These are phyloP conservation scores for Leishmania braziliensis DNA, from an alignment of 208 protist genomes.

Conservation along the genomic window DNA sequence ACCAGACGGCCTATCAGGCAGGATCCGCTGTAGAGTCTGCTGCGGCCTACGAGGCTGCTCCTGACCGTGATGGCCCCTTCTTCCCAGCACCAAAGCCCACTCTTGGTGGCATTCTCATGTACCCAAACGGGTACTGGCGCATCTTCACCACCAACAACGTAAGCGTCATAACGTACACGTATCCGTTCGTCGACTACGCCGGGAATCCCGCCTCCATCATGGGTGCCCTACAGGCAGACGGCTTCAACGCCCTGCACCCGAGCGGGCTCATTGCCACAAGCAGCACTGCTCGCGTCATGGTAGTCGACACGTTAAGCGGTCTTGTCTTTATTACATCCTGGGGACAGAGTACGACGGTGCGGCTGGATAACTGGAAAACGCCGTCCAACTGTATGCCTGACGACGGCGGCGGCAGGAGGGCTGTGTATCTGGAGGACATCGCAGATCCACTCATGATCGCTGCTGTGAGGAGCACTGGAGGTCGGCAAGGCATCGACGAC, in stretches of 20 bases:
- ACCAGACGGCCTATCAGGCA: neutral
- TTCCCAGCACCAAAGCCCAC: too few relatives aligned
- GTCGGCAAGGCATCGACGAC: slow-evolving; percentile 19
- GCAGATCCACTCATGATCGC: slow-evolving; percentile 25
- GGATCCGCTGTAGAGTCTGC: neutral
- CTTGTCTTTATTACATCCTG: slow-evolving; percentile 48
- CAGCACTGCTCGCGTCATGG: slow-evolving; percentile 30
- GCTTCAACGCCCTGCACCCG: slow-evolving; percentile 25
- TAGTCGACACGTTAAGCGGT: slow-evolving; percentile 41
- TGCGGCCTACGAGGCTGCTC: neutral
- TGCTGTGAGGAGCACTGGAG: slow-evolving; percentile 29
- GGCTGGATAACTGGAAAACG: slow-evolving; percentile 54
- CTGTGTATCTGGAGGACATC: slow-evolving; percentile 23
- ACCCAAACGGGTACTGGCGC: slow-evolving; percentile 24
- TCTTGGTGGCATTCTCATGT: neutral
- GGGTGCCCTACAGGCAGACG: slow-evolving; percentile 34
- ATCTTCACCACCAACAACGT: slow-evolving; percentile 21
- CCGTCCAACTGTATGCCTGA: slow-evolving; percentile 4
- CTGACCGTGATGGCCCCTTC: neutral
- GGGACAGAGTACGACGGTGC: slow-evolving; percentile 10
- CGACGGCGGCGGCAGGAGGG: neutral
- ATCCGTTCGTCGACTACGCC: slow-evolving; percentile 56
- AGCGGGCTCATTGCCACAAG: neutral
- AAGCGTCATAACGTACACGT: slow-evolving; percentile 56
- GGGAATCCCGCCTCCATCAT: slow-evolving; percentile 49